These are phyloP conservation scores for Lignosus rhinocerotis DNA, from an alignment of 1,284 basidiomycete species.

Conservation along the genomic window DNA sequence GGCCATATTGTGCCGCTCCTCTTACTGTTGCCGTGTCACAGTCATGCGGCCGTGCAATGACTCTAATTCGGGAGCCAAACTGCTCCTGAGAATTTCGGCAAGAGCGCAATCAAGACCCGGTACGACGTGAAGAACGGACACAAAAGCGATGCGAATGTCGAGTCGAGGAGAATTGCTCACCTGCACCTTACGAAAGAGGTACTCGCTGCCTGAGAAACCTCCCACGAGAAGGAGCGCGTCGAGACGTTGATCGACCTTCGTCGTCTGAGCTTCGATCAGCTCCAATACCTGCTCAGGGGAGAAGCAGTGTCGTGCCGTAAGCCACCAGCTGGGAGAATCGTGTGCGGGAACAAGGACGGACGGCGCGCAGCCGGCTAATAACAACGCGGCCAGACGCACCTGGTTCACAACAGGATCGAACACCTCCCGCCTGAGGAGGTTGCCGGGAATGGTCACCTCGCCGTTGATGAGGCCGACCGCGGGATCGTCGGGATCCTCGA, in stretches of 20 bases:
- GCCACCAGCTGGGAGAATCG: slow-evolving; percentile 7
- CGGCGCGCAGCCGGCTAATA: slow-evolving; percentile 13
- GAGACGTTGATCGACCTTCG: slow-evolving; percentile 61
- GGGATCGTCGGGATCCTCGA: slow-evolving; percentile 73
- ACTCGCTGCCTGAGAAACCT: slow-evolving; percentile 82
- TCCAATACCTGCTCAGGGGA: slow-evolving; percentile 56
- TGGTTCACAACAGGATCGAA: slow-evolving; percentile 79
- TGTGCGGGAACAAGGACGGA: slow-evolving; percentile 14
- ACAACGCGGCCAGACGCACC: slow-evolving; percentile 39
- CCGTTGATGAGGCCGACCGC: slow-evolving; percentile 75
- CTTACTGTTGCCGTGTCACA: slow-evolving; percentile 82
- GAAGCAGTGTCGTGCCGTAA: slow-evolving; percentile 21
- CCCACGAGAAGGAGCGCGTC: slow-evolving; percentile 82
- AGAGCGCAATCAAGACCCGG: not conserved
- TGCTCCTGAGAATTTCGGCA: slow-evolving; percentile 45
- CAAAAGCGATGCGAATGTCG: not conserved
- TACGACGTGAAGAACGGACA: not conserved
- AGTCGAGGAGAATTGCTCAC: slow-evolving; percentile 38
- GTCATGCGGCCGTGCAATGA: slow-evolving; percentile 77
- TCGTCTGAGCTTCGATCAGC: slow-evolving; percentile 73
- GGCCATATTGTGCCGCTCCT: slow-evolving; percentile 82
- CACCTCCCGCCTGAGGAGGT: slow-evolving; percentile 71
- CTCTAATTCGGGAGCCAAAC: slow-evolving; percentile 62
- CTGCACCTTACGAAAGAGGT: slow-evolving; percentile 74
- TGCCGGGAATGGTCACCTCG: slow-evolving; percentile 77